Conservation (phyloP, 2,329 filamentous ascomycete species). For the Epichloe glyceriae region DNA sequence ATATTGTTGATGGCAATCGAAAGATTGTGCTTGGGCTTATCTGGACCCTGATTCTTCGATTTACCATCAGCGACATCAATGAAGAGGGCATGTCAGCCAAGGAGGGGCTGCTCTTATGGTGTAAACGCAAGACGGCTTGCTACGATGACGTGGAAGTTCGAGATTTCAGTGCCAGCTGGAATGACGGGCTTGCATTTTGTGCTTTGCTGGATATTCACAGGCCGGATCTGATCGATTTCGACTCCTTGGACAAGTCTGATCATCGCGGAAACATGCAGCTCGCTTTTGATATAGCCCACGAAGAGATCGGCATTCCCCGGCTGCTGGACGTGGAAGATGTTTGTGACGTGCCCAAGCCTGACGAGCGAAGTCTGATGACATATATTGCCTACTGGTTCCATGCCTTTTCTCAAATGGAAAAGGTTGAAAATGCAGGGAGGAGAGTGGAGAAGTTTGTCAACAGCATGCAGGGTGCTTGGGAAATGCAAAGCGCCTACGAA, state of each 20-base stretch:
- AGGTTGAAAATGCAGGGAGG: conserved; percentile 91
- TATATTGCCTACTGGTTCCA: conserved; percentile 99
- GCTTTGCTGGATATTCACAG: conserved; percentile 93
- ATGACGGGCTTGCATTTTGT: conserved; percentile 92
- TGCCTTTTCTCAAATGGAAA: conserved; percentile 97
- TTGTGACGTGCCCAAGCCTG: conserved; percentile 88
- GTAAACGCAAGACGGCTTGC: conserved; percentile 94
- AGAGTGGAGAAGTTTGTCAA: conserved; percentile 97
- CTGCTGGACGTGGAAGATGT: conserved; percentile 96
- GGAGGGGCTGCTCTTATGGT: conserved; percentile 90
- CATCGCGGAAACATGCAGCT: conserved; percentile 96
- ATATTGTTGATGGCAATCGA: conserved; percentile 93
- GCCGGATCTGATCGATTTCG: conserved; percentile 94
- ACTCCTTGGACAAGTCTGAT: conserved; percentile 84
- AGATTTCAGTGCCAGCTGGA: conserved; percentile 95
- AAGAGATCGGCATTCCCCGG: conserved; percentile 94
- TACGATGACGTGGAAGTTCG: conserved; percentile 94
- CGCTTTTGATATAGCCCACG: conserved; percentile 89
- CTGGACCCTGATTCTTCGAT: conserved; percentile 95
- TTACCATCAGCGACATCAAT: conserved; percentile 98
- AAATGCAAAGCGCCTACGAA: conserved; percentile 97
- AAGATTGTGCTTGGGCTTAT: conserved; percentile 97
- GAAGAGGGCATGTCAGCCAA: conserved; percentile 96
- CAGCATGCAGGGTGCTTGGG: conserved; percentile 98
- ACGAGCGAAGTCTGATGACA: conserved; percentile 95